A percentile compares a stretch with the other conserved stretches of the same genome.
phyloP scores from a whole-genome alignment of 257 asterid genomes.

The Solanum phureja region DNA sequence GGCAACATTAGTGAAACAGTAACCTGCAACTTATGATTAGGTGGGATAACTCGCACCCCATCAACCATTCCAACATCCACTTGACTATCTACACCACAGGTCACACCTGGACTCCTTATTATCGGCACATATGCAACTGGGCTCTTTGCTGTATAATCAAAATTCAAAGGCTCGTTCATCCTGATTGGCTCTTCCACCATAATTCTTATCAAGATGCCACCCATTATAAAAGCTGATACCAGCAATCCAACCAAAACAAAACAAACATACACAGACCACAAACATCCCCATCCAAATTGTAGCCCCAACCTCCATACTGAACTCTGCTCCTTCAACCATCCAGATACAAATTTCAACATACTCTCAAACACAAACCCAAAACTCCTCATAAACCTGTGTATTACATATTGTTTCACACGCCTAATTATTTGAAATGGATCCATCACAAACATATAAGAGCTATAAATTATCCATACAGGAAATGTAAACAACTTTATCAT shows the following conservation, averaged over 20 bases:
- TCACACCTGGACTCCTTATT: conserved; percentile 16
- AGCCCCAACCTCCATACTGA: conserved; percentile 56
- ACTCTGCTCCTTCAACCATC: conserved; percentile 52
- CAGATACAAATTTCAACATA: conserved; percentile 18
- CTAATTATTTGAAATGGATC: conserved; percentile 55
- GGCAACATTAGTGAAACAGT: conserved; percentile 59
- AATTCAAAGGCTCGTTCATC: conserved; percentile 53
- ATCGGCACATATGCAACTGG: conserved; percentile 75
- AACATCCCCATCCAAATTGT: conserved; percentile 80
- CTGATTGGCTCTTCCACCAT: conserved; percentile 70
- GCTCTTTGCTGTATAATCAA: conserved; percentile 77
- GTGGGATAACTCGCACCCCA: conserved; percentile 48
- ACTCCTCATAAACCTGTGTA: conserved; percentile 13
- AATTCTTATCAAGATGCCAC: conserved; percentile 45
- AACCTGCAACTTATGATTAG: conserved; percentile 62
- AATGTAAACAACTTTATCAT: conserved; percentile 22
- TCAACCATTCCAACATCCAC: conserved; percentile 17
- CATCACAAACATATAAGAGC: conserved; percentile 42
- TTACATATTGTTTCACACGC: conserved; percentile 20
- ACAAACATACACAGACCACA: conserved; percentile 81
- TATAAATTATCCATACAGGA: conserved; percentile 43
- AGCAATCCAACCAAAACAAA: conserved; percentile 52
- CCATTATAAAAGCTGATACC: conserved; percentile 54
- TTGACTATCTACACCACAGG: conserved; percentile 24
- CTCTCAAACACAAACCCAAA: conserved; percentile 24